Evolutionary conservation across 352 stramenopile species (phyloP), one percentile per base, ranked within the genome.

Genomic region (Pythium dissimile): DNA sequence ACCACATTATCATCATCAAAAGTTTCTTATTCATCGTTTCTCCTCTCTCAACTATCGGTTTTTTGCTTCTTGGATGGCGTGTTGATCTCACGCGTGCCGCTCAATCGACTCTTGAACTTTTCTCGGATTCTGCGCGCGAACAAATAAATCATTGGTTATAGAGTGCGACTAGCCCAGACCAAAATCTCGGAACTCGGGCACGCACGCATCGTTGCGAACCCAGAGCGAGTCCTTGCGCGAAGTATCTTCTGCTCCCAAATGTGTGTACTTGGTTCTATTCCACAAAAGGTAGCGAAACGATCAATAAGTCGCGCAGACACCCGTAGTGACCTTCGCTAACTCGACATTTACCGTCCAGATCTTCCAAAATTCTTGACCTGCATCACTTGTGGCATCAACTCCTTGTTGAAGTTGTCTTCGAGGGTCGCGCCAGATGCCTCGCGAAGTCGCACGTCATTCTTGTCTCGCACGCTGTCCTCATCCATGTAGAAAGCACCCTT

Each of bases 311-410:
- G 34, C 12, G 13, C 16, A 41, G 13, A 16, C 8, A 37, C 20
- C 4, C 5, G 34, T 12, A 41, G 20, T 18, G 12, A 8, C 7
- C 20, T 41, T 41, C 42, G 13, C 3, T 43, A 5, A n/a, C 3
- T n/a, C n/a, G 1, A 18, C 15, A 37, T 18, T 10, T 28, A 93
- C 84, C 97, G 90, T 64, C 96, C 92, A 37, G 89, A 80, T 49
- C 94, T 91, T 16, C 97, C 97, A 77, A 99, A 99, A 57, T 99
- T 98, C 66, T 98, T 98, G 41, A 99, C 95, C 61, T 99, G 94
- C 91, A 99, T 98, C 51, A 99, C 88, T 31, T 93, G 74, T 0
- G 96, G 96, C 58, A 99, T 78, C 62, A 93, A 76, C 60, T 94
- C 84, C 60, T 92, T 96, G 76, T 98, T 93, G 67, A 97, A 90